Conservation (phyloP, 192 early-diverging fungal genomes). For the Linderina pennispora region DNA sequence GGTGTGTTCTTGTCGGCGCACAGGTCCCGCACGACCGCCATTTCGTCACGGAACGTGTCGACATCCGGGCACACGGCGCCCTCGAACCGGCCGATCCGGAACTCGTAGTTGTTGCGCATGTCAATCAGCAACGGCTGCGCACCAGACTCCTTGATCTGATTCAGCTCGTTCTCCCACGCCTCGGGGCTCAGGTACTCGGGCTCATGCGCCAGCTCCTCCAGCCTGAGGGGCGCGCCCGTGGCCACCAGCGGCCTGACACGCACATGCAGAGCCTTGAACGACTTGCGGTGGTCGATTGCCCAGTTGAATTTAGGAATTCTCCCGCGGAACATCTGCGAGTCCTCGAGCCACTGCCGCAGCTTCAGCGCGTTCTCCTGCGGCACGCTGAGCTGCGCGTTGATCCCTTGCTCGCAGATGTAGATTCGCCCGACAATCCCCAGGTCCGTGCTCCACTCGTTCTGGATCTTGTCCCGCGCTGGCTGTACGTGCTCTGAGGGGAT, state of each 20-base stretch:
- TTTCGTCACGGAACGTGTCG: constrained; percentile 65
- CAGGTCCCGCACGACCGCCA: constrained; percentile 58
- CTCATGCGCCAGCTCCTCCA: constrained; percentile 54
- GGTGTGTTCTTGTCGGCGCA: constrained; percentile 50
- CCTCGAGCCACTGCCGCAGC: constrained; percentile 52
- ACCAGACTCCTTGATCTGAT: too few species aligned
- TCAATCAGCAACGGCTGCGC: constrained; percentile 55
- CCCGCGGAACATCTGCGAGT: constrained; percentile 23
- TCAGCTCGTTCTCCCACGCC: constrained; percentile 58
- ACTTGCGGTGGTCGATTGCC: constrained; percentile 53
- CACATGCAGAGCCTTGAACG: constrained; percentile 64
- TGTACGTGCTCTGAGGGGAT: constrained; percentile 4
- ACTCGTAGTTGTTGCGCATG: constrained; percentile 78
- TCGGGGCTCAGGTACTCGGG: constrained; percentile 62
- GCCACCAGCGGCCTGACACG: constrained; percentile 59
- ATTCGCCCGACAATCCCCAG: constrained; percentile 65
- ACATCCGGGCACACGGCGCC: constrained; percentile 62
- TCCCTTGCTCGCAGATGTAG: constrained; percentile 66
- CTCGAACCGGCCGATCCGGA: constrained; percentile 63
- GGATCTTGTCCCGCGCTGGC: constrained; percentile 17
- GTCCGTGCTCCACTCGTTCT: constrained; percentile 21
- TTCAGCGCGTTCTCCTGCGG: constrained; percentile 45
- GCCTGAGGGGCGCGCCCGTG: constrained; percentile 46
- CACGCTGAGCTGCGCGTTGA: constrained; percentile 76
- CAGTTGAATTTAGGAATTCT: constrained; percentile 51